Evolutionary conservation across 169 alveolate genomes (phyloP), one percentile per base, ranked within the genome.

Genomic region (Eimeria tenella): DNA sequence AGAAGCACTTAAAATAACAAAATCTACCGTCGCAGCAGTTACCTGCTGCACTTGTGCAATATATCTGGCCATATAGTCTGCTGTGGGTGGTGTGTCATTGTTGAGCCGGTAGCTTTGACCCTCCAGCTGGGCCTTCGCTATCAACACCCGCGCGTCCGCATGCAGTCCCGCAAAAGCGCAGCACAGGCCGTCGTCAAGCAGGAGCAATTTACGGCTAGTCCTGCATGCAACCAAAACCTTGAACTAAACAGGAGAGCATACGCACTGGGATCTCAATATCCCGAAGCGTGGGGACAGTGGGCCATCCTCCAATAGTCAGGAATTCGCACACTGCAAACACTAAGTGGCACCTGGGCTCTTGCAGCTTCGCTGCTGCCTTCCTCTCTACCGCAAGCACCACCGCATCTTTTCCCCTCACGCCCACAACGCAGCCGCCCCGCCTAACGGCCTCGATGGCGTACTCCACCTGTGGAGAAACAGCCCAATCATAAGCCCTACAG

Each of bases 371-470:
- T 49, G 98, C 97, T 17, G 99, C 98, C 94, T 99, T 99, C 95
- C 98, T 98, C 95, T 99, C 99, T 49, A 99, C 99, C 21, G 99
- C 99, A 25, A 99, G 95, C 73, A 99, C 99, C 9, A 99, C 99
- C 94, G 98, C 96, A 89, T 98, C 99, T 25, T 97, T 97, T 19
- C 99, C 99, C 94, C 98, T 98, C 74, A 99, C 98, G 19, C 99
- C 99, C 42, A 99, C 98, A 49, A 99, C 99, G 90, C 99, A 98
- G 23, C 99, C 98, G 11, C 99, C 99, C 86, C 98, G 97, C 63
- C 98, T 97, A 49, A 98, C 99, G 5, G 99, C 99, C 96, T 99
- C 99, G 97, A 98, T 97, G 71, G 99, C 99, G 95, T 99, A 99
- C 96, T 99, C 99, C 68, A 99, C 99, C 93, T 87, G 56, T 9